Evolutionary conservation across 345 rosid genomes (phyloP).

Genomic region (Leavenworthia alabamica): DNA sequence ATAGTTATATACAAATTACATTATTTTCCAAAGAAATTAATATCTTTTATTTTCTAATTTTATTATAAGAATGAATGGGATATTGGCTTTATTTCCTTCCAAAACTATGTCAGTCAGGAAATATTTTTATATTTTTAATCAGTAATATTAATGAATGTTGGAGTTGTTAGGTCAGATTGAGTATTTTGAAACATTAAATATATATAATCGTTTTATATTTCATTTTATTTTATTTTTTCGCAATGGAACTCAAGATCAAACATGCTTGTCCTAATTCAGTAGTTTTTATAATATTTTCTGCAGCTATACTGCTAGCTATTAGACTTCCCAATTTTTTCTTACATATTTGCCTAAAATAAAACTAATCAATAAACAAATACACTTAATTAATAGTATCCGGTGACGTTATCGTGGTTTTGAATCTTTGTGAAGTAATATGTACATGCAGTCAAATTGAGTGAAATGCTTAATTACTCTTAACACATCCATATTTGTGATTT

Average conservation of each 20-base stretch:
- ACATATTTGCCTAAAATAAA: background rate
- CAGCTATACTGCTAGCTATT: conserved; percentile 14
- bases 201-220: background rate
- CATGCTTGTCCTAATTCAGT: conserved; percentile 29
- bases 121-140: background rate
- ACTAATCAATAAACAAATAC: conserved; percentile 1
- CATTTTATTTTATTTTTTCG: too few species aligned
- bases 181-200: background rate
- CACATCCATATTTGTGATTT: background rate
- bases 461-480: too few species aligned
- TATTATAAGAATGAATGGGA: background rate
- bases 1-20: background rate
- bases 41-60: background rate
- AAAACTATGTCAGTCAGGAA: conserved; percentile 10
- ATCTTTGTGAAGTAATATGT: background rate
- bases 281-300: conserved; percentile 14
- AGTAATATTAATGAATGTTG: background rate
- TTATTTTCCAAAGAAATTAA: background rate
- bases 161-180: conserved; percentile 18
- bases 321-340: conserved; percentile 5
- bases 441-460: background rate
- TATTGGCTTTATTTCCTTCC: conserved; percentile 18
- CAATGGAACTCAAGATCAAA: conserved; percentile 11
- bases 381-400: background rate
- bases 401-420: background rate